Evolutionary conservation across 495 filamentous ascomycete genomes (phyloP).

Genomic region (Apodospora peruviana): DNA sequence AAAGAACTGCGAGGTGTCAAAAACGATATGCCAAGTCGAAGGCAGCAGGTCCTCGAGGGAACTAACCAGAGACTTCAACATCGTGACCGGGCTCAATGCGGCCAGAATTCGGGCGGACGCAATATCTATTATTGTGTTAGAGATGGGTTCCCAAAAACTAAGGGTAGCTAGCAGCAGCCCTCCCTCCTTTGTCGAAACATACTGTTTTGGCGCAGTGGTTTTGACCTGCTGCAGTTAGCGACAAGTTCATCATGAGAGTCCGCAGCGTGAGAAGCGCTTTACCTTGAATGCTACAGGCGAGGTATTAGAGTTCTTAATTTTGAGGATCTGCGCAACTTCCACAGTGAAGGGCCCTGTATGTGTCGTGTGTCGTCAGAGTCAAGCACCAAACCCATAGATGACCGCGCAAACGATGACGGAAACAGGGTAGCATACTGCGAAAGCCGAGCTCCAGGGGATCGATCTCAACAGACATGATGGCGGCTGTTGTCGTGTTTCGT

Average conservation of each 20-base stretch:
- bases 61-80: constrained; percentile 88
- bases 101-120: constrained; percentile 94
- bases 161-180: constrained; percentile 1
- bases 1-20: constrained; percentile 57
- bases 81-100: constrained; percentile 82
- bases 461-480: constrained; percentile 86
- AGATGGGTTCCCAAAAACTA: neutral
- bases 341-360: constrained; percentile 79
- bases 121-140: constrained; percentile 62
- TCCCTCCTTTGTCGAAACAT: no score
- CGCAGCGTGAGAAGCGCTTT: constrained; percentile 17
- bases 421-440: constrained; percentile 54
- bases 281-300: constrained; percentile 95
- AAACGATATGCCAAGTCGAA: constrained; percentile 2
- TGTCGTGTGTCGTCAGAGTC: neutral
- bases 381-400: neutral
- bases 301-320: constrained; percentile 70
- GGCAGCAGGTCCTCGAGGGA: constrained; percentile 1
- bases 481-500: constrained; percentile 3
- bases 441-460: constrained; percentile 89
- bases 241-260: neutral
- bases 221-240: constrained; percentile 64
- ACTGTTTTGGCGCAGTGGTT: constrained; percentile 99
- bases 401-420: no score
- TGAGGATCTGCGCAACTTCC: constrained; percentile 81